Conservation (phyloP, 805 yeast genomes). For the Starmerella sirachaensis region DNA sequence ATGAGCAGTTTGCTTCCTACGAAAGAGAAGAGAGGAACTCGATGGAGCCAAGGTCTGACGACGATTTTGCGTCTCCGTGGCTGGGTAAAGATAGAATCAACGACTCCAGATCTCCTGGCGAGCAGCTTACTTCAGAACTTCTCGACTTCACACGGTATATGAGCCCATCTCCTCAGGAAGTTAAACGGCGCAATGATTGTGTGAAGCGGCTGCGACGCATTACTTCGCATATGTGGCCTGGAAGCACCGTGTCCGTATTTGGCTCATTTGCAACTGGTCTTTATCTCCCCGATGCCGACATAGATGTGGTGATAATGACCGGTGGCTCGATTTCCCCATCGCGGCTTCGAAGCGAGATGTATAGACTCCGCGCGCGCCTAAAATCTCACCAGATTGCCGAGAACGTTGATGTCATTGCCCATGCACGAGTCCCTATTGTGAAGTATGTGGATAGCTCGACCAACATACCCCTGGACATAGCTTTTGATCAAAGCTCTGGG, state of each 20-base stretch:
- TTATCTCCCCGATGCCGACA: constrained; percentile 89
- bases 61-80: constrained; percentile 7
- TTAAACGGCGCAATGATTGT: constrained; percentile 50
- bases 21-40: constrained; percentile 4
- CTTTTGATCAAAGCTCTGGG: constrained; percentile 79
- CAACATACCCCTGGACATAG: constrained; percentile 70
- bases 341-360: constrained; percentile 50
- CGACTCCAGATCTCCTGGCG: constrained; percentile 36
- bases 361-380: constrained; percentile 59
- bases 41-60: constrained; percentile 1
- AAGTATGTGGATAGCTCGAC: constrained; percentile 69
- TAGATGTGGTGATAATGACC: constrained; percentile 70
- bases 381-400: constrained; percentile 52
- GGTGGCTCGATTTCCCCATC: constrained; percentile 31
- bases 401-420: constrained; percentile 67
- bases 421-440: constrained; percentile 87
- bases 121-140: constrained; percentile 79
- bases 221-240: constrained; percentile 55
- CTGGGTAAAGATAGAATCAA: constrained; percentile 3
- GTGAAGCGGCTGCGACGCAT: constrained; percentile 47
- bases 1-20: constrained; percentile 12
- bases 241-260: constrained; percentile 69
- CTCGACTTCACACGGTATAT: constrained; percentile 73
- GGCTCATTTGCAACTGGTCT: constrained; percentile 92
- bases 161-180: constrained; percentile 71